Base-by-base conservation (phyloP, 1,284 basidiomycete genomes). In the Coniferiporia weirii region DNA sequence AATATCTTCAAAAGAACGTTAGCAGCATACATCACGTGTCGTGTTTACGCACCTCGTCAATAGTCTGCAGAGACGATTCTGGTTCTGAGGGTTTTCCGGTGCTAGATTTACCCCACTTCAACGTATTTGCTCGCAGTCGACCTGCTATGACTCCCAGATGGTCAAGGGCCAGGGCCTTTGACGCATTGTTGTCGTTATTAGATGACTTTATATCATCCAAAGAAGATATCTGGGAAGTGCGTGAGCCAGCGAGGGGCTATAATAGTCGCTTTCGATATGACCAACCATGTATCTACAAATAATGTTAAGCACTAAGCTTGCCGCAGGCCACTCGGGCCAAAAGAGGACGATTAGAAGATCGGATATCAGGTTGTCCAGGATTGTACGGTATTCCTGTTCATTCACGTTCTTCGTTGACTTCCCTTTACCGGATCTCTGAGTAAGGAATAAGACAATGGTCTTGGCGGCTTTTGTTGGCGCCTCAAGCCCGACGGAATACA, bases 321-420 rank as follows among this genome's bases (percentile, higher is more conserved):
- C 92, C 6, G 91, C 95, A 0, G 97, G 96, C 95, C 95, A 99
- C 70, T 99, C 96, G 0, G 96, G 95, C 80, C 91, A 90, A 69
- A 91, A 95, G 3, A 98, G 75, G 3, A 96, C 93, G 13, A 82
- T 80, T n/a, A 98, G 79, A 15, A 98, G 76, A 68, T 99, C 96
- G 4, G 85, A 83, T 36, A 98, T 84, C 12, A 98, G 78, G 63
- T 89, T 90, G 67, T 98, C 95, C 61, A 99, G 88, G 45, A 98
- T 93, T 0, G 84, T 79, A 57, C 93, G 85, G 70, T 96, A 97
- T 69, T 96, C 94, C 1, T 89, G 85, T 68, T 97, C 95, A 60
- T 92, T 91, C 0, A 90, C 85, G 61, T 88, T 89, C 72, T 96
- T 97, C 27, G 86, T 91, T 1, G 82, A 78, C 70, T 95, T 95